Evolutionary conservation across 108 stramenopile species (phyloP).

Genomic region (Cyclotella kingstonii): DNA sequence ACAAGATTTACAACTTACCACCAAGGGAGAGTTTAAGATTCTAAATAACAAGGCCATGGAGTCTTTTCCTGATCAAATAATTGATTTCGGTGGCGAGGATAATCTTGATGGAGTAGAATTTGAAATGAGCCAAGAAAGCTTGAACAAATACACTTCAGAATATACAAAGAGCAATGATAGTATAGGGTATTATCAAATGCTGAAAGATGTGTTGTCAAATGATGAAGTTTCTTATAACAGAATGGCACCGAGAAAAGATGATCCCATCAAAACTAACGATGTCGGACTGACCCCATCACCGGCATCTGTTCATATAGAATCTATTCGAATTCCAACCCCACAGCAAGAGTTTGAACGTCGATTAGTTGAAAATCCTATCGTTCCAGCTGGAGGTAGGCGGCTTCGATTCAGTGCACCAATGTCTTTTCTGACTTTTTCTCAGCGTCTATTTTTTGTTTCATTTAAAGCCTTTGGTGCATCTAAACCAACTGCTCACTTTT

Average conservation of each 20-base stretch:
- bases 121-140: conserved; percentile 5
- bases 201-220: conserved; percentile 23
- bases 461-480: conserved; percentile 14
- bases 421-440: too few relatives aligned
- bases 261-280: conserved; percentile 1
- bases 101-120: conserved; percentile 4
- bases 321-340: conserved; percentile 6
- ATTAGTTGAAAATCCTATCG: conserved; percentile 26
- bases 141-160: neutral
- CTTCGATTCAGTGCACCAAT: neutral
- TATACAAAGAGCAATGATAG: neutral
- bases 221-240: conserved; percentile 17
- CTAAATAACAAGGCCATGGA: conserved; percentile 1
- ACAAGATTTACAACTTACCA: neutral
- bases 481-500: conserved; percentile 21
- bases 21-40: neutral
- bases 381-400: conserved; percentile 10
- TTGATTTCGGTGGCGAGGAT: neutral
- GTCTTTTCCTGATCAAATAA: conserved; percentile 6
- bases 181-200: conserved; percentile 15
- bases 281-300: conserved; percentile 20
- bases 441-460: neutral
- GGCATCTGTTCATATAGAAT: conserved; percentile 4
- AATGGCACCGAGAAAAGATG: conserved; percentile 2
- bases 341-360: conserved; percentile 23